Evolutionary conservation across 2,329 filamentous ascomycete species (phyloP).

Genomic region (Domatiomyces catenatus): DNA sequence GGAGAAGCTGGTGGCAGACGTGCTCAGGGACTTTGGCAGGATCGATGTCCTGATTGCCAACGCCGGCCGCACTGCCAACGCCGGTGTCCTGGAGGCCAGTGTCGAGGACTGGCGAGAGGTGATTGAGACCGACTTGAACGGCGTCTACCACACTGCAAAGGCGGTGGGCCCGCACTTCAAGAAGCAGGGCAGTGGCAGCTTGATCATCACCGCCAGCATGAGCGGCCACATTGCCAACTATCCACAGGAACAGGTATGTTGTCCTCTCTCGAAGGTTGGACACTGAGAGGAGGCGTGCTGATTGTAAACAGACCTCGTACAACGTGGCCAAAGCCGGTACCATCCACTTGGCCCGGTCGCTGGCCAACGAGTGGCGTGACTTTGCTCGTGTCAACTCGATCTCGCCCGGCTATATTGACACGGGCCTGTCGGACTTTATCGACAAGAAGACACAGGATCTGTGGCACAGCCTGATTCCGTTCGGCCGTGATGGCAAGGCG

Average conservation of each 20-base stretch:
- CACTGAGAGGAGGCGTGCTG: not conserved
- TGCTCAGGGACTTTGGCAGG: slow-evolving; percentile 54
- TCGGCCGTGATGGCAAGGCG: slow-evolving; percentile 46
- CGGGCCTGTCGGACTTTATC: slow-evolving; percentile 48
- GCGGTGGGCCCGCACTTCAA: slow-evolving; percentile 70
- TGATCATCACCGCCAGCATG: slow-evolving; percentile 54
- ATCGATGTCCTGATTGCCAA: slow-evolving; percentile 55
- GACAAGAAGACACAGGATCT: slow-evolving; percentile 41
- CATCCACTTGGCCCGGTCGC: slow-evolving; percentile 47
- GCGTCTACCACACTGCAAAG: slow-evolving; percentile 71
- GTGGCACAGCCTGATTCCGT: slow-evolving; percentile 45
- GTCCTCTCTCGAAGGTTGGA: not conserved
- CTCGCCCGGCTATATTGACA: slow-evolving; percentile 55
- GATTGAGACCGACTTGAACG: slow-evolving; percentile 75
- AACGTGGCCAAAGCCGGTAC: slow-evolving; percentile 52
- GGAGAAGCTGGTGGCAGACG: slow-evolving; percentile 41
- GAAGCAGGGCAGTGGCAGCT: slow-evolving; percentile 46
- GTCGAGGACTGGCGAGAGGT: slow-evolving; percentile 62
- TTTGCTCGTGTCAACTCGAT: slow-evolving; percentile 55
- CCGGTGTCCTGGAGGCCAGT: slow-evolving; percentile 52
- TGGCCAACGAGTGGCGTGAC: slow-evolving; percentile 56
- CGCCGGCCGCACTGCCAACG: slow-evolving; percentile 54
- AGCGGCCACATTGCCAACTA: slow-evolving; percentile 40
- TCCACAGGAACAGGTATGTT: slow-evolving; percentile 43
- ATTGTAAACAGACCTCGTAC: slow-evolving; percentile 33